A percentile compares a stretch with the other conserved stretches of the same genome.
These are phyloP conservation scores for Parascedosporium putredinis DNA, from an alignment of 2,329 filamentous ascomycete genomes.

Conservation along the genomic window DNA sequence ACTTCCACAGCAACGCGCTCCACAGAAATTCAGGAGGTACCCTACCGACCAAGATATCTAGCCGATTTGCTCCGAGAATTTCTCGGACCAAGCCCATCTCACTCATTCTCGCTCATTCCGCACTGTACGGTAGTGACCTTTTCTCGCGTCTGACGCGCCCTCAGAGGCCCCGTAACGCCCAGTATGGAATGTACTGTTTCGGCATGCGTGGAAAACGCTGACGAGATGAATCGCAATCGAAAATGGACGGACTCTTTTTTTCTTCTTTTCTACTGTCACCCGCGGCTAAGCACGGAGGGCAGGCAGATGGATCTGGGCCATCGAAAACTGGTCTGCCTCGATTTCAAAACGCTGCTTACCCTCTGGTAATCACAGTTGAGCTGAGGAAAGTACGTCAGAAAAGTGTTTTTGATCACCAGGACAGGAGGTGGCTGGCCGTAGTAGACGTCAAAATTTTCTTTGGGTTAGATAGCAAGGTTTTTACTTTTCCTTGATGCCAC, in stretches of 20 bases:
- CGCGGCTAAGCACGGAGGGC: neutral
- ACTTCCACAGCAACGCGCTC: conserved; percentile 1
- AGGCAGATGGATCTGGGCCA: neutral
- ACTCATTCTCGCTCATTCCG: no score
- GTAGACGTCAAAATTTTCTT: no score
- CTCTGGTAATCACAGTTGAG: neutral
- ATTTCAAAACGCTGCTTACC: neutral
- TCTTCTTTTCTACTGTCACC: neutral
- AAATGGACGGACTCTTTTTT: no score
- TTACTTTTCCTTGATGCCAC: no score
- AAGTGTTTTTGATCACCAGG: no score
- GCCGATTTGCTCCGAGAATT: conserved; percentile 2
- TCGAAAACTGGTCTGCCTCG: neutral
- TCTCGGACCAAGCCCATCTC: conserved; percentile 3
- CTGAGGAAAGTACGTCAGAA: no score
- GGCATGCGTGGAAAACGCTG: neutral
- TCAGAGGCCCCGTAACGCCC: neutral
- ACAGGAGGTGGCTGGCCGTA: no score
- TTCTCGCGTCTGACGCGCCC: neutral
- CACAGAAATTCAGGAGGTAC: neutral
- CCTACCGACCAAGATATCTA: neutral
- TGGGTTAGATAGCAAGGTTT: no score
- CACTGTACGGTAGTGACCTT: neutral
- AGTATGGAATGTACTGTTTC: neutral
- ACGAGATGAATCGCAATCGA: no score